phyloP scores from a whole-genome alignment of 768 basidiomycete species.

The Tricholoma sp. region DNA sequence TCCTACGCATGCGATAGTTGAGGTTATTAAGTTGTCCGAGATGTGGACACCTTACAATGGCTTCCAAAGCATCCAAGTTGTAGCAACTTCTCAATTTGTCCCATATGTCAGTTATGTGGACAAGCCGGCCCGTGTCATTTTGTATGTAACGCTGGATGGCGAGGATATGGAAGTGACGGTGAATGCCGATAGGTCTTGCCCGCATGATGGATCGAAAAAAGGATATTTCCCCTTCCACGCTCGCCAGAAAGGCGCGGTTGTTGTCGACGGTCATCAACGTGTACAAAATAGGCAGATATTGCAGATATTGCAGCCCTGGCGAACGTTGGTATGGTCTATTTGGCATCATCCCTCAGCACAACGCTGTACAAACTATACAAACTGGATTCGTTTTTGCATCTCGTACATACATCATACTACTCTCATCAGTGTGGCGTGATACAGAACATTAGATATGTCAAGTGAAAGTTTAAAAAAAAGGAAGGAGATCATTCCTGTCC shows the following conservation, averaged over 20 bases:
- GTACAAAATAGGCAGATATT: slow-evolving; percentile 6
- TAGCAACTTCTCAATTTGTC: slow-evolving; percentile 66
- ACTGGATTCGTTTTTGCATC: too few relatives aligned
- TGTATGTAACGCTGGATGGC: slow-evolving; percentile 67
- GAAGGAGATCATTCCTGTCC: slow-evolving; percentile 47
- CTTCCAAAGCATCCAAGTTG: slow-evolving; percentile 70
- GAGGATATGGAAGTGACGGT: slow-evolving; percentile 78
- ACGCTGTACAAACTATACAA: too few relatives aligned
- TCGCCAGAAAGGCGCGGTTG: slow-evolving; percentile 48
- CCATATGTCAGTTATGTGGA: slow-evolving; percentile 68
- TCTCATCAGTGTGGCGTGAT: background rate
- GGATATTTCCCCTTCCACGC: slow-evolving; percentile 76
- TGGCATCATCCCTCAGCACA: background rate
- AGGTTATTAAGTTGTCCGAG: slow-evolving; percentile 9
- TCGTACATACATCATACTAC: background rate
- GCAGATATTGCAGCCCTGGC: background rate
- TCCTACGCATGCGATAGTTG: slow-evolving; percentile 27
- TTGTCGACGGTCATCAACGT: slow-evolving; percentile 16
- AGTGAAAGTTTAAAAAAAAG: background rate
- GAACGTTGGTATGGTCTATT: background rate
- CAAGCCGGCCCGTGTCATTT: slow-evolving; percentile 59
- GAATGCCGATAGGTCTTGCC: slow-evolving; percentile 76
- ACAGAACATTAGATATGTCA: background rate
- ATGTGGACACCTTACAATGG: slow-evolving; percentile 43
- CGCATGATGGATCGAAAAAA: slow-evolving; percentile 82